phyloP scores from a whole-genome alignment of 2,329 filamentous ascomycete species.

The Aspergillus phoenicis region DNA sequence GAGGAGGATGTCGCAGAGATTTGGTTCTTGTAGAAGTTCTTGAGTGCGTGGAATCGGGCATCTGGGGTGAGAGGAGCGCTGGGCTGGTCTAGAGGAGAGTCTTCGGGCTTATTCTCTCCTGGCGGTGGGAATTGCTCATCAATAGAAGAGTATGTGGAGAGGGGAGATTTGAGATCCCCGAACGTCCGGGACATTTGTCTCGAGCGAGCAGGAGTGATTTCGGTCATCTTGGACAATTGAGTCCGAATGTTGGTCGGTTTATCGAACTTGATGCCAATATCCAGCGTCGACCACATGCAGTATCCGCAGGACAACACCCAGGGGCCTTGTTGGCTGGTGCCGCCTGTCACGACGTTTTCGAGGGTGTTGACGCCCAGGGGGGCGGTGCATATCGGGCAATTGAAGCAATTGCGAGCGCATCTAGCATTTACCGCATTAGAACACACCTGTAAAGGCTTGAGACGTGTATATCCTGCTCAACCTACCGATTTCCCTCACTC shows the following conservation, averaged over 20 bases:
- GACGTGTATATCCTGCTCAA: slow-evolving; percentile 14
- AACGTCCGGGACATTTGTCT: slow-evolving; percentile 44
- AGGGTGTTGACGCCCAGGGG: slow-evolving; percentile 75
- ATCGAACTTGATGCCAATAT: slow-evolving; percentile 88
- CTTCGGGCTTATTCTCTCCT: slow-evolving; percentile 26
- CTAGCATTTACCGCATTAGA: slow-evolving; percentile 47
- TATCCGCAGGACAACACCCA: slow-evolving; percentile 85
- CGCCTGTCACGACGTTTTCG: slow-evolving; percentile 55
- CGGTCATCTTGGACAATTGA: slow-evolving; percentile 71
- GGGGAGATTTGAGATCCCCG: slow-evolving; percentile 40
- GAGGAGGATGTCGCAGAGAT: slow-evolving; percentile 64
- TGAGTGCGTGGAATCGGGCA: slow-evolving; percentile 72
- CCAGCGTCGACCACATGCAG: slow-evolving; percentile 88
- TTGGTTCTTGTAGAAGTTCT: slow-evolving; percentile 79
- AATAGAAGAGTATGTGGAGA: slow-evolving; percentile 40
- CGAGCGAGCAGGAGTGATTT: slow-evolving; percentile 30
- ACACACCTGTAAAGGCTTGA: neutral
- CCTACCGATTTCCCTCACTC: slow-evolving; percentile 87
- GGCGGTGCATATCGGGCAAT: slow-evolving; percentile 85
- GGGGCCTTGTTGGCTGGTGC: slow-evolving; percentile 54
- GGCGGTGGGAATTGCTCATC: slow-evolving; percentile 34
- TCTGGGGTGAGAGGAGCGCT: slow-evolving; percentile 59
- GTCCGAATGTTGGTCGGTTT: slow-evolving; percentile 82
- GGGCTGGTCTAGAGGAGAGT: slow-evolving; percentile 38
- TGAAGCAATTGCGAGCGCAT: slow-evolving; percentile 92